Conservation (phyloP, 371 early-diverging fungal species). For the Mucor piriformis region DNA sequence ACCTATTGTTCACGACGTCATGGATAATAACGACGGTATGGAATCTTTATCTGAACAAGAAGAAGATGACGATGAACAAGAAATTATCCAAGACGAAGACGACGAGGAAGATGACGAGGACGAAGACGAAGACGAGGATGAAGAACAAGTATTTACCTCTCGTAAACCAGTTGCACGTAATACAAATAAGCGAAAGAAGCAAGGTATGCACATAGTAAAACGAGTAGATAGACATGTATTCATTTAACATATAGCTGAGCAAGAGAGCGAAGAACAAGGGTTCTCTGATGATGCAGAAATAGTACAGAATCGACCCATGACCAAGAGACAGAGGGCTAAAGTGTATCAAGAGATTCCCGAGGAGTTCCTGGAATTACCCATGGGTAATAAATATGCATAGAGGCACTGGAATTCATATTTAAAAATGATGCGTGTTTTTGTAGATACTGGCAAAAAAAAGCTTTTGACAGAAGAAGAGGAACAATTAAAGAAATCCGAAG, state of each 20-base stretch:
- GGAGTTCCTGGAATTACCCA: constrained; percentile 71
- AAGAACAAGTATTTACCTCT: constrained; percentile 23
- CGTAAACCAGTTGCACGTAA: constrained; percentile 3
- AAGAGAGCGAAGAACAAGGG: constrained; percentile 26
- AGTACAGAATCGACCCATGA: constrained; percentile 56
- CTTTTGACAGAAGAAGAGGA: constrained; percentile 69
- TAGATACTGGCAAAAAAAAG: constrained; percentile 63
- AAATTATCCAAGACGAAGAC: constrained; percentile 26
- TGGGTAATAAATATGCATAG: no score
- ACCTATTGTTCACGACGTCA: constrained; percentile 28
- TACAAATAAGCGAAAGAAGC: constrained; percentile 32
- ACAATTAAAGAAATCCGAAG: constrained; percentile 72
- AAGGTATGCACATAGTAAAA: constrained; percentile 21
- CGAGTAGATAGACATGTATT: neutral
- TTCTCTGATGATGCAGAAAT: constrained; percentile 51
- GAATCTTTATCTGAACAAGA: constrained; percentile 40
- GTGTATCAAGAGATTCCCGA: constrained; percentile 58
- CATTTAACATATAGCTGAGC: neutral
- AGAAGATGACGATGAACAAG: constrained; percentile 29
- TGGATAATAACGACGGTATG: constrained; percentile 13
- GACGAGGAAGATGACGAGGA: constrained; percentile 39
- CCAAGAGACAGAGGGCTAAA: constrained; percentile 75
- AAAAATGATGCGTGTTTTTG: no score
- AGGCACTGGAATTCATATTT: no score
- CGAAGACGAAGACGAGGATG: constrained; percentile 37